Percentiles rank a stretch among this genome's conserved stretches.
These are phyloP conservation scores for Neurospora sp. DNA, from an alignment of 495 filamentous ascomycete species.

Conservation along the genomic window DNA sequence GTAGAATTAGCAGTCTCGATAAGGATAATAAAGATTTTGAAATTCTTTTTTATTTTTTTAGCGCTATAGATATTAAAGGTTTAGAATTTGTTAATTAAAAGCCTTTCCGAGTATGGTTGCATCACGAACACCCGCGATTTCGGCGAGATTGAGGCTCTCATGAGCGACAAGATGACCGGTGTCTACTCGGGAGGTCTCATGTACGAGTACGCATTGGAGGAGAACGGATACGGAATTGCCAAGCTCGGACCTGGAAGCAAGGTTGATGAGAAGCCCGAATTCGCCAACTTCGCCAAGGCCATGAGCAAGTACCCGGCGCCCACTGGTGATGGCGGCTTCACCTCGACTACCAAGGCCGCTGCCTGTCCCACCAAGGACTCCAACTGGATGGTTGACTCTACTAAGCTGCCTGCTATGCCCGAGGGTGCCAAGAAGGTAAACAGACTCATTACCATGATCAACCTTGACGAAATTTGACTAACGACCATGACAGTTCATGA, in stretches of 20 bases:
- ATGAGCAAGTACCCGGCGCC: conserved; percentile 55
- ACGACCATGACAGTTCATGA: conserved; percentile 42
- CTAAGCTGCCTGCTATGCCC: conserved; percentile 67
- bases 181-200: conserved; percentile 95
- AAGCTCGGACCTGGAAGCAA: conserved; percentile 43
- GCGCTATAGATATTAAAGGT: too few species aligned
- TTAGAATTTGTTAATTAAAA: background rate
- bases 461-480: too few species aligned
- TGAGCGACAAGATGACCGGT: conserved; percentile 71
- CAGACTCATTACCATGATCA: too few species aligned
- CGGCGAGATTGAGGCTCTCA: conserved; percentile 69
- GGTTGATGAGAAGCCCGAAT: conserved; percentile 47
- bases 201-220: conserved; percentile 86
- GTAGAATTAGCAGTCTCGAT: too few species aligned
- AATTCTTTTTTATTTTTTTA: too few species aligned
- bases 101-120: conserved; percentile 90
- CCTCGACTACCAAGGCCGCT: conserved; percentile 50
- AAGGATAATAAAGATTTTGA: too few species aligned
- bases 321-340: conserved; percentile 66
- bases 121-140: conserved; percentile 69
- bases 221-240: conserved; percentile 69
- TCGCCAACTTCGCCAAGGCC: conserved; percentile 53
- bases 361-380: conserved; percentile 58
- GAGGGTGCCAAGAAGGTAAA: conserved; percentile 38
- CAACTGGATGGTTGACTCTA: conserved; percentile 63